These are phyloP conservation scores for Starmerella vitae DNA, from an alignment of 805 yeast species.

Conservation along the genomic window DNA sequence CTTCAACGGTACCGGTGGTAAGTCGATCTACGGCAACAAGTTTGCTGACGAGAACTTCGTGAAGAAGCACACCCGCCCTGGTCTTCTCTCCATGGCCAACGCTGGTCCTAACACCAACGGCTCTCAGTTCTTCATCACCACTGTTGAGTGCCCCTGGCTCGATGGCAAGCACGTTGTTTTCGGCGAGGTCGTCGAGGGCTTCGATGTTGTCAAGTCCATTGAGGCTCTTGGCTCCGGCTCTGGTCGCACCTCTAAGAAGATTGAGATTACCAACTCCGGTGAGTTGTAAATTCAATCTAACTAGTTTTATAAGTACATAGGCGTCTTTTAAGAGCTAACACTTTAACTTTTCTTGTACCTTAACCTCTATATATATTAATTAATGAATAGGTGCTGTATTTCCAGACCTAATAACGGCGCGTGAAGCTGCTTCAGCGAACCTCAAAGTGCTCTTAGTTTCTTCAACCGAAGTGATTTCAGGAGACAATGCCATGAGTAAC, in stretches of 20 bases:
- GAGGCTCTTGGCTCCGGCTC: slow-evolving; percentile 59
- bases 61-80: slow-evolving; percentile 63
- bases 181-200: slow-evolving; percentile 80
- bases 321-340: too few species aligned
- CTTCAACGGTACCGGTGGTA: slow-evolving; percentile 88
- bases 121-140: slow-evolving; percentile 92
- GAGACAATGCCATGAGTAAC: slow-evolving; percentile 85
- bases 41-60: slow-evolving; percentile 67
- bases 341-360: too few species aligned
- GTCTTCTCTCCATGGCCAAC: slow-evolving; percentile 90
- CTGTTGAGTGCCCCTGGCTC: slow-evolving; percentile 75
- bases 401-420: slow-evolving; percentile 9
- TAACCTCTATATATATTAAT: too few species aligned
- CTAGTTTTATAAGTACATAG: too few species aligned
- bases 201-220: slow-evolving; percentile 71
- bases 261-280: slow-evolving; percentile 53
- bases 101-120: slow-evolving; percentile 98
- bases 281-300: slow-evolving; percentile 33
- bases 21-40: slow-evolving; percentile 61
- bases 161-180: slow-evolving; percentile 93
- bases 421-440: slow-evolving; percentile 53
- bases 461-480: slow-evolving; percentile 43
- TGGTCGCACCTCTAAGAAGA: slow-evolving; percentile 53
- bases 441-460: slow-evolving; percentile 78
- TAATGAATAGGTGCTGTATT: too few species aligned